Percentiles rank a stretch among this genome's conserved stretches.
These are phyloP conservation scores for Calycina herbarum DNA, from an alignment of 2,329 filamentous ascomycete species.

Conservation along the genomic window DNA sequence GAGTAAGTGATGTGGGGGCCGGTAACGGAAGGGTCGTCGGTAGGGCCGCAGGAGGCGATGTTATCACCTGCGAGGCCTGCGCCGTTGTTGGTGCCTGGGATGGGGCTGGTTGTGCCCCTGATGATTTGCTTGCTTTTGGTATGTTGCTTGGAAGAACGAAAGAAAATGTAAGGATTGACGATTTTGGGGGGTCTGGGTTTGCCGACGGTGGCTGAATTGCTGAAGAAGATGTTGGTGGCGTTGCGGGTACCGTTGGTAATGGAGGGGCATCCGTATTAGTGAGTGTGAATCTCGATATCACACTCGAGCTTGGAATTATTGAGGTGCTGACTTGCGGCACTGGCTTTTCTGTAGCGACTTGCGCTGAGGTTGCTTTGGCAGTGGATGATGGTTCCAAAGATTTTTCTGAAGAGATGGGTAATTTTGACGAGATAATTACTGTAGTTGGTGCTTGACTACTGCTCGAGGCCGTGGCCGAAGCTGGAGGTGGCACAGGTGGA, in stretches of 20 bases:
- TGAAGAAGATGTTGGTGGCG: not conserved
- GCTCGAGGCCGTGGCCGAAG: not conserved
- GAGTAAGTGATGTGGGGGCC: not conserved
- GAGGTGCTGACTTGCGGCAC: not conserved
- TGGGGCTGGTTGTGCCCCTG: not conserved
- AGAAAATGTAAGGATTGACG: not conserved
- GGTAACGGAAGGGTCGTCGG: not conserved
- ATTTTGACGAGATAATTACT: not conserved
- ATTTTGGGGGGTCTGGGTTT: not conserved
- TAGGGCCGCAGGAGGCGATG: not conserved
- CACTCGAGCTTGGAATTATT: not conserved
- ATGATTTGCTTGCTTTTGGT: not conserved
- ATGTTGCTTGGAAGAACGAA: not conserved
- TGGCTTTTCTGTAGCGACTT: constrained; percentile 2
- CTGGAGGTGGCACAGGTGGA: not conserved
- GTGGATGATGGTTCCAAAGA: not conserved
- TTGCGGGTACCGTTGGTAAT: not conserved
- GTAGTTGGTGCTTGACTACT: not conserved
- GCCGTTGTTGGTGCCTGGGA: not conserved
- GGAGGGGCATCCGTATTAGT: not conserved
- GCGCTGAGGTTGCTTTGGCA: not conserved
- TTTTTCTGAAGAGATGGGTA: not conserved
- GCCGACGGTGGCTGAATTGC: not conserved
- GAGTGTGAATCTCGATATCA: constrained; percentile 1
- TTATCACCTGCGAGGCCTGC: not conserved